These are phyloP conservation scores for Persicaria maculosa DNA, from an alignment of 148 eudicot genomes.

Conservation along the genomic window DNA sequence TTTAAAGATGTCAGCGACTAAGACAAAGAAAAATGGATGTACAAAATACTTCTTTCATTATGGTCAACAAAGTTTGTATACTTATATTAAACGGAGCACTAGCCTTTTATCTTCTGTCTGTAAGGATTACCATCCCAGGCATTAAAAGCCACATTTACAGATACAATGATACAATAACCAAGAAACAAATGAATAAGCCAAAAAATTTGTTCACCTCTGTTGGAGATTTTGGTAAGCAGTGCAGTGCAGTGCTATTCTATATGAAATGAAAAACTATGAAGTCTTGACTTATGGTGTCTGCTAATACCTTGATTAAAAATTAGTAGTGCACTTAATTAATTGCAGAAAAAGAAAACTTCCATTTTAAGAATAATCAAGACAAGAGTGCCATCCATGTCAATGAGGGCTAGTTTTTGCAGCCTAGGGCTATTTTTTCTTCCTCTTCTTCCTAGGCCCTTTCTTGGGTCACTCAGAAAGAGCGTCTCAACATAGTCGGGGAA, in stretches of 20 bases:
- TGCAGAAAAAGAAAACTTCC: neutral
- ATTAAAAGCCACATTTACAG: neutral
- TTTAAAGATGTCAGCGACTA: neutral
- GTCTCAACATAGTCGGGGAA: too few species aligned
- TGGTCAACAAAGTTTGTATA: neutral
- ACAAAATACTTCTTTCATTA: neutral
- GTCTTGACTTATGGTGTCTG: too few species aligned
- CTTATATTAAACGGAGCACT: neutral
- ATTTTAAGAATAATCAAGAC: neutral
- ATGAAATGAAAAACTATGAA: too few species aligned
- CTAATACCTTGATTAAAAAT: neutral
- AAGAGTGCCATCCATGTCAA: too few species aligned
- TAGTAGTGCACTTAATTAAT: neutral
- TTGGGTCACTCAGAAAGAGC: too few species aligned
- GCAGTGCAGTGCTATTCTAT: too few species aligned
- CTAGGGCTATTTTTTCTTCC: too few species aligned
- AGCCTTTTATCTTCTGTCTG: neutral
- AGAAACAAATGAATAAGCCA: neutral
- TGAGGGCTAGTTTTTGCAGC: too few species aligned
- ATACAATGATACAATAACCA: neutral
- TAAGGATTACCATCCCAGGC: neutral
- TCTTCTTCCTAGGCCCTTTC: too few species aligned
- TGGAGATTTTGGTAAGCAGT: too few species aligned
- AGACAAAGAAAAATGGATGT: neutral
- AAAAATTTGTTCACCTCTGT: too few species aligned